Base-by-base conservation (phyloP, 2,329 filamentous ascomycete genomes). In the Coniochaeta pulveracea region DNA sequence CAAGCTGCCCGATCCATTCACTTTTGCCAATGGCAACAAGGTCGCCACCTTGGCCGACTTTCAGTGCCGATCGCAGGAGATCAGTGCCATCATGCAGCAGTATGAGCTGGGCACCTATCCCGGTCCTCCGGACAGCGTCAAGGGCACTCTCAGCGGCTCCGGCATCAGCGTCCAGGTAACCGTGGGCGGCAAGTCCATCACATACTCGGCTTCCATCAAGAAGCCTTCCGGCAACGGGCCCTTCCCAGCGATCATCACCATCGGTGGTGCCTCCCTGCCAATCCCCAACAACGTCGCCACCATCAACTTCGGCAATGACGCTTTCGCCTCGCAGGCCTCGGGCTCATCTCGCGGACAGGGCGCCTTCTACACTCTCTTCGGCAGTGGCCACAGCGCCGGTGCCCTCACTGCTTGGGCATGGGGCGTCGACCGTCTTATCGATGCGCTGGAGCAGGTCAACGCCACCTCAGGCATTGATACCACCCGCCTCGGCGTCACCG, bases 401-500 rank as follows among this genome's bases (percentile, higher is more conserved):
- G 72, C 72, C 6, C 52, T 73, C 40, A 74, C 66, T 5, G 71
- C 74, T 17, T 78, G 74, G 74, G 68, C 72, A 7, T 78, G 72
- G 72, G 73, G 68, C 36, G 69, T 76, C 3, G 65, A 66, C 44
- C 68, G 71, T 33, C 60, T 77, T 41, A 64, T 78, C 32, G 72
- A 78, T 47, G 69, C 62, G 11, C 58, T 78, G 23, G 71, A 75
- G 56, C 56, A 61, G 47, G 54, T 66, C 26, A 56, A 57, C 10
- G 45, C 52, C 11, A 49, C 48, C 10, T 61, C 58, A 15, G 57
- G 58, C 24, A 74, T 78, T 47, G 61, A 72, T 49, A 44, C 60
- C 16, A 57, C 48, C 23, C 57, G 56, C 3, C 51, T 72, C 14
- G 73, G 69, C 30, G 71, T 76, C 2, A 77, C 72, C 10, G 74